Base-by-base conservation (phyloP, 345 rosid genomes). In the Fremontodendron californicum region DNA sequence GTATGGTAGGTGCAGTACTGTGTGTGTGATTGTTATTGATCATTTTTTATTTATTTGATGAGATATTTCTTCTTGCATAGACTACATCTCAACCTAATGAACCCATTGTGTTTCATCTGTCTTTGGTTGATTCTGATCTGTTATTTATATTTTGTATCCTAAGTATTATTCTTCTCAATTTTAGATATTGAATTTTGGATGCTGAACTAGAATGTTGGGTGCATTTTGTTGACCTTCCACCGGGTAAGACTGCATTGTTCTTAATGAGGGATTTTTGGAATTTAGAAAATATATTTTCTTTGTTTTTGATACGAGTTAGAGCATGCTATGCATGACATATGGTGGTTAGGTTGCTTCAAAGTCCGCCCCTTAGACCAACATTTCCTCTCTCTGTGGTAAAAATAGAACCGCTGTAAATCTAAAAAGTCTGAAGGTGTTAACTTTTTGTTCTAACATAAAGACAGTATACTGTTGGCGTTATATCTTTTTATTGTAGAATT, bases 101-200 rank as follows among this genome's bases (percentile, higher is more conserved):
- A 61, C 8, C 2, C 70, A 16, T 64, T 35, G 19, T 18, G 13
- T 35, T 33, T 63, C 21, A 35, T 63, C 69, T 63, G 40, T 63
- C 46, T 65, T 37, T 65, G 12, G 25, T 65, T 65, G 13, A 19
- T 37, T 65, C 12, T 65, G 13, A 37, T 65, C 46, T 65, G 8
- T 37, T 39, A 65, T 39, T 37, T 18, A 37, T 73, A 5, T 70
- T 37, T 23, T 2, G 2, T 12, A 7, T 15, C 1, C 12, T 21
- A 12, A 6, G 12, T 35, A n/a, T 68, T 23, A 40, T 52, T 35
- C 33, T 55, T 55, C 63, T 31, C 16, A 49, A 71, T 18, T 71
- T 49, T 49, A 4, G 75, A n/a, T 31, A 49, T n/a, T 49, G 43
- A 49, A 48, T 71, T 49, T 73, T 55, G 74, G 48, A 6, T 73